A percentile compares a stretch with the other conserved stretches of the same genome.
These are phyloP conservation scores for Leccinum broughii DNA, from an alignment of 768 basidiomycete genomes.

Conservation along the genomic window DNA sequence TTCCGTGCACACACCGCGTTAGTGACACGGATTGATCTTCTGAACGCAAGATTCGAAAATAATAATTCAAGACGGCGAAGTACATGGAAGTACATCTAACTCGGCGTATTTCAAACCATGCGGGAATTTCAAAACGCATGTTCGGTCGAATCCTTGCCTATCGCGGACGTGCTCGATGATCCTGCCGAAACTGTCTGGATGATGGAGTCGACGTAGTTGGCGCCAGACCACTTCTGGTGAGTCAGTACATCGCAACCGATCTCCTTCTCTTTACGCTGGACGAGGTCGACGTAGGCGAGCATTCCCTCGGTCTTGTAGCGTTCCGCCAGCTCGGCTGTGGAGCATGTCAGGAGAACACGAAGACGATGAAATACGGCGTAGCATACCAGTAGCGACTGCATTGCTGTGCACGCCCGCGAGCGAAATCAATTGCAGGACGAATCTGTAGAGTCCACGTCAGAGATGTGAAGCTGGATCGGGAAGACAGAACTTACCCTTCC, in stretches of 20 bases:
- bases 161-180: slow-evolving; percentile 81
- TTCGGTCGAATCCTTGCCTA: slow-evolving; percentile 89
- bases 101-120: slow-evolving; percentile 1
- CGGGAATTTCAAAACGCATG: slow-evolving; percentile 59
- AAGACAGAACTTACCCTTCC: slow-evolving; percentile 58
- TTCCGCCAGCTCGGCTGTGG: slow-evolving; percentile 71
- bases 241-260: slow-evolving; percentile 88
- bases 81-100: slow-evolving; percentile 3
- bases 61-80: slow-evolving; percentile 2
- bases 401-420: slow-evolving; percentile 88
- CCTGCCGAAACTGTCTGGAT: slow-evolving; percentile 82
- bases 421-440: slow-evolving; percentile 86
- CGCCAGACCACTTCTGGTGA: slow-evolving; percentile 96
- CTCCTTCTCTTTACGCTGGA: slow-evolving; percentile 86
- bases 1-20: neutral
- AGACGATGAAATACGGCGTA: slow-evolving; percentile 31
- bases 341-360: slow-evolving; percentile 6
- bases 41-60: neutral
- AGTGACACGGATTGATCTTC: slow-evolving; percentile 10
- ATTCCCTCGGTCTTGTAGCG: slow-evolving; percentile 87
- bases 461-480: neutral
- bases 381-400: slow-evolving; percentile 71
- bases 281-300: slow-evolving; percentile 87
- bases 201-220: slow-evolving; percentile 87
- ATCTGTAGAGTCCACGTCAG: slow-evolving; percentile 44